phyloP scores from a whole-genome alignment of 2,329 filamentous ascomycete species.

The Aschersonia sp. region DNA sequence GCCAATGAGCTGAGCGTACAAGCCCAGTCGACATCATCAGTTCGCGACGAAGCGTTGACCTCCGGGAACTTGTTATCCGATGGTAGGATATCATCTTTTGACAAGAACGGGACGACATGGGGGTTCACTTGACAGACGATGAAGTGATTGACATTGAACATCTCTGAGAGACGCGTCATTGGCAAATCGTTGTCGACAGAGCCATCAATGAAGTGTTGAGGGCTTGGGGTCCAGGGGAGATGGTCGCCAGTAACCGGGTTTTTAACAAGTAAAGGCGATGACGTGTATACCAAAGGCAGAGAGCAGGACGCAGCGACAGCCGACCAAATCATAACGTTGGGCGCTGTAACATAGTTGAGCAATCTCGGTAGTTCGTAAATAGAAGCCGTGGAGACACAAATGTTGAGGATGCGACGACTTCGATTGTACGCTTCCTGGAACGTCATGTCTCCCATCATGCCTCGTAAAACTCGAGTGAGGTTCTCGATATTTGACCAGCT shows the following conservation, averaged over 20 bases:
- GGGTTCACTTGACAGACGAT: constrained; percentile 96
- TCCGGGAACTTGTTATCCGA: constrained; percentile 16
- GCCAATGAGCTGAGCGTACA: constrained; percentile 56
- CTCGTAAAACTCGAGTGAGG: constrained; percentile 66
- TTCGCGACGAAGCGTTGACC: constrained; percentile 7
- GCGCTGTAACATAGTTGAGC: constrained; percentile 84
- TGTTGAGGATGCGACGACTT: constrained; percentile 84
- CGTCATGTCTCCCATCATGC: constrained; percentile 73
- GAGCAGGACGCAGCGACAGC: constrained; percentile 94
- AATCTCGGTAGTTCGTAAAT: constrained; percentile 76
- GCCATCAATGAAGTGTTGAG: constrained; percentile 82
- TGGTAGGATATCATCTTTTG: constrained; percentile 51
- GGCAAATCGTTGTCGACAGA: constrained; percentile 91
- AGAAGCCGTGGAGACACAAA: constrained; percentile 78
- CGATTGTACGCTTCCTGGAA: constrained; percentile 94
- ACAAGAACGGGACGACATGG: constrained; percentile 76
- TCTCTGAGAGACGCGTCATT: constrained; percentile 76
- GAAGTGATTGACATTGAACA: constrained; percentile 98
- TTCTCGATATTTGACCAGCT: constrained; percentile 76
- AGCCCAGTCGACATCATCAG: constrained; percentile 41
- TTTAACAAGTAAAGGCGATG: constrained; percentile 68
- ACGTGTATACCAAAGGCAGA: constrained; percentile 72
- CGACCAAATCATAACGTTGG: constrained; percentile 92
- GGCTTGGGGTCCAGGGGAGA: constrained; percentile 71
- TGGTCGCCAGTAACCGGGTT: constrained; percentile 67